Percentiles rank a stretch among this genome's conserved stretches.
These are phyloP conservation scores for Pestalotiopsis sp. DNA, from an alignment of 2,329 filamentous ascomycete species.

Conservation along the genomic window DNA sequence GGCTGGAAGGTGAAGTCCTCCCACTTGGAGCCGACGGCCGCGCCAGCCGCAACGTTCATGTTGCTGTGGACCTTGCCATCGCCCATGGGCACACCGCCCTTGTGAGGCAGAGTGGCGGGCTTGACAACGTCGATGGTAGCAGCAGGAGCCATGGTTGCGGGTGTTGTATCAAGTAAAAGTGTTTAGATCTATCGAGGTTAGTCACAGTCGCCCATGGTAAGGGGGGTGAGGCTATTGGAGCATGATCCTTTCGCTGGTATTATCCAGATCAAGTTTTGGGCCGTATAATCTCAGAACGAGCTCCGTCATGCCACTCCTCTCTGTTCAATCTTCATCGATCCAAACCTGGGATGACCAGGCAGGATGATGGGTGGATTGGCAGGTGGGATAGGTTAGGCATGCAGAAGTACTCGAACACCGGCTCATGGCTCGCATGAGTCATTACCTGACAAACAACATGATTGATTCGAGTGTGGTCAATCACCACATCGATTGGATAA, in stretches of 20 bases:
- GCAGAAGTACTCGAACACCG: slow-evolving; percentile 35
- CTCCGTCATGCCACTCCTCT: slow-evolving; percentile 21
- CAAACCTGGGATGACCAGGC: not conserved
- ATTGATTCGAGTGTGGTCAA: not conserved
- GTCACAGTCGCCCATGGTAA: slow-evolving; percentile 35
- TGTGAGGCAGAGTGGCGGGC: slow-evolving; percentile 52
- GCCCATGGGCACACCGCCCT: slow-evolving; percentile 43
- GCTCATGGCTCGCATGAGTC: slow-evolving; percentile 36
- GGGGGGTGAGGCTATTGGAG: slow-evolving; percentile 51
- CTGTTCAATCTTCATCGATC: not conserved
- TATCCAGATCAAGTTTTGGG: slow-evolving; percentile 95
- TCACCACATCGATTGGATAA: slow-evolving; percentile 15
- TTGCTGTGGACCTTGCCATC: slow-evolving; percentile 31
- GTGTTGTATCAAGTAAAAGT: slow-evolving; percentile 9
- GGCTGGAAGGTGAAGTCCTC: slow-evolving; percentile 79
- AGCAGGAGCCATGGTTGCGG: slow-evolving; percentile 69
- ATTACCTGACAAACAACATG: slow-evolving; percentile 34
- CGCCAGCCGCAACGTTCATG: slow-evolving; percentile 54
- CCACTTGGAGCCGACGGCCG: slow-evolving; percentile 74
- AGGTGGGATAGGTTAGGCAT: slow-evolving; percentile 15
- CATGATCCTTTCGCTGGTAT: slow-evolving; percentile 99
- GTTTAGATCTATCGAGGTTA: slow-evolving; percentile 35
- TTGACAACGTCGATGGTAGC: slow-evolving; percentile 65
- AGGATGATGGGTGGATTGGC: slow-evolving; percentile 21
- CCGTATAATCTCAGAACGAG: slow-evolving; percentile 83